Evolutionary conservation across 2,329 filamentous ascomycete species (phyloP).

Genomic region (Catunica adiposa): DNA sequence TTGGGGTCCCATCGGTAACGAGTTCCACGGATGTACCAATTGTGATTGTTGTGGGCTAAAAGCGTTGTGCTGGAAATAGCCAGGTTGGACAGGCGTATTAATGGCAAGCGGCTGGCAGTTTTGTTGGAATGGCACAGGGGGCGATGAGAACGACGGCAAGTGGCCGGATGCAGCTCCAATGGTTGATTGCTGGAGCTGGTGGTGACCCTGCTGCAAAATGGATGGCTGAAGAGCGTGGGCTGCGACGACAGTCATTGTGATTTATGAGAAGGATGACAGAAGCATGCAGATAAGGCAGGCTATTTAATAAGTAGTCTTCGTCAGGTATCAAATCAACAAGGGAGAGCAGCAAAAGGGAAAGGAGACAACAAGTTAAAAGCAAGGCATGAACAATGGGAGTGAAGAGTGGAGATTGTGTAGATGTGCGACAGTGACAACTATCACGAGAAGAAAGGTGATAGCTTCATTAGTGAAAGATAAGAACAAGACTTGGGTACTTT

Average conservation of each 20-base stretch:
- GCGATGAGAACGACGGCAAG: neutral
- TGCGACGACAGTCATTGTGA: no score
- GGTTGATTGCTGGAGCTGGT: neutral
- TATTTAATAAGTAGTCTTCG: no score
- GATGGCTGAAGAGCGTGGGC: no score
- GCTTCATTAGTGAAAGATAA: neutral
- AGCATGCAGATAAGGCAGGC: no score
- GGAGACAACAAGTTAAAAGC: neutral
- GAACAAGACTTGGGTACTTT: no score
- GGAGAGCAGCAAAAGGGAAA: neutral
- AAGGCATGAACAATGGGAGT: neutral
- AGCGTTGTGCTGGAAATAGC: no score
- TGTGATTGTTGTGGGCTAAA: no score
- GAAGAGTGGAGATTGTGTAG: no score
- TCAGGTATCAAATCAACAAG: neutral
- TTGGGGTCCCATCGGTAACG: constrained; percentile 14
- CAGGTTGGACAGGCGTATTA: constrained; percentile 4
- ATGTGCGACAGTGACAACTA: neutral
- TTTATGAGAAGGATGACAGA: no score
- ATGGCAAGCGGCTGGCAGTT: neutral
- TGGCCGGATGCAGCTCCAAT: neutral
- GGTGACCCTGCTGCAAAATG: neutral
- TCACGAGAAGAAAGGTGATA: no score
- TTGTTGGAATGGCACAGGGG: neutral
- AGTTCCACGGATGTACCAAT: no score